Evolutionary conservation across 129 eudicot genomes (phyloP).

Genomic region (Sambucus nigra): DNA sequence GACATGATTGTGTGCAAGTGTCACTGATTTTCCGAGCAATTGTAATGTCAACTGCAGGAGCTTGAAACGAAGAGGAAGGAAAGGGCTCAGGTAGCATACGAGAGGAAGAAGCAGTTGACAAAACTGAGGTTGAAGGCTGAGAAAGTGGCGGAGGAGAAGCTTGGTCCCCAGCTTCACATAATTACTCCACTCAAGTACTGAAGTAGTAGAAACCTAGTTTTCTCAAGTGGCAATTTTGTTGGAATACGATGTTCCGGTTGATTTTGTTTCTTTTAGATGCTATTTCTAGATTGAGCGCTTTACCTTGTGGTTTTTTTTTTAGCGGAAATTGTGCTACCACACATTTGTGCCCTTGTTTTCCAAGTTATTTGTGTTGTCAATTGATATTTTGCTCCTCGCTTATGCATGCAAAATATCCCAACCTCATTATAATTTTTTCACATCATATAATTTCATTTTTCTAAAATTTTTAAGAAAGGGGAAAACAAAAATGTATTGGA

Average conservation of each 20-base stretch:
- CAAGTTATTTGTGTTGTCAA: background rate
- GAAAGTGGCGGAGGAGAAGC: constrained; percentile 67
- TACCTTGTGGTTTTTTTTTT: background rate
- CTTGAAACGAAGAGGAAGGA: constrained; percentile 87
- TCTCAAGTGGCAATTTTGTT: constrained; percentile 16
- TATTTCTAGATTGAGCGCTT: constrained; percentile 6
- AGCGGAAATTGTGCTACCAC: constrained; percentile 1
- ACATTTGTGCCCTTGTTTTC: background rate
- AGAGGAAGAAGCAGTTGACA: constrained; percentile 72
- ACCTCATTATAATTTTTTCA: too few species aligned
- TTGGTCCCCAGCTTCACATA: constrained; percentile 62
- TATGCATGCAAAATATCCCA: too few species aligned
- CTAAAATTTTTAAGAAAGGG: too few species aligned
- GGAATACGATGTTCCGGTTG: constrained; percentile 6
- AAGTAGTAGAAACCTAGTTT: constrained; percentile 16
- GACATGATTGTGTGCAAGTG: background rate
- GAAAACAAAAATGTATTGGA: too few species aligned
- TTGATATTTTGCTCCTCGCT: background rate
- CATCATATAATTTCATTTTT: too few species aligned
- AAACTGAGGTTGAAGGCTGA: constrained; percentile 63
- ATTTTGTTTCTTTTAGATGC: constrained; percentile 4
- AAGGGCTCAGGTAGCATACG: constrained; percentile 52
- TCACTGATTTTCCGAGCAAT: background rate
- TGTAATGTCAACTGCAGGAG: constrained; percentile 33
- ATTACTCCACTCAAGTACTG: constrained; percentile 65